Evolutionary conservation across 2,329 filamentous ascomycete genomes (phyloP).

Genomic region (Fusarium irregulare): DNA sequence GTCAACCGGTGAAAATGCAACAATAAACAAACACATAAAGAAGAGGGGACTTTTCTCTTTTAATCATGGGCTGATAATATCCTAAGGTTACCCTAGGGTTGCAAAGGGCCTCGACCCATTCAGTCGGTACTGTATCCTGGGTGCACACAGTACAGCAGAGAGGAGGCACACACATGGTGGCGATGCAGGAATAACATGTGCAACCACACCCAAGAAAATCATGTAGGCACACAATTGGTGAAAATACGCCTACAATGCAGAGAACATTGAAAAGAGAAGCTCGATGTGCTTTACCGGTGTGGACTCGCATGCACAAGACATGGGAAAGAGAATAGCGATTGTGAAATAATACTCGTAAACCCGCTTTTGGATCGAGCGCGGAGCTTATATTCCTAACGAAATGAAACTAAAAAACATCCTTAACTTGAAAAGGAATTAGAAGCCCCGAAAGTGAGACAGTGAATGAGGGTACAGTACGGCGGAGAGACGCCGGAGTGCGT

Average conservation of each 20-base stretch:
- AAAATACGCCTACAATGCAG: background rate
- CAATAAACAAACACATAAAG: background rate
- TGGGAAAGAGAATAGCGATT: background rate
- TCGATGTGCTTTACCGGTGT: conserved; percentile 19
- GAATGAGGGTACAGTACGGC: background rate
- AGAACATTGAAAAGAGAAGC: background rate
- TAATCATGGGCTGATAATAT: background rate
- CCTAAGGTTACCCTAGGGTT: background rate
- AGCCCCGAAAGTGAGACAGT: background rate
- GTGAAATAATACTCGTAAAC: no score
- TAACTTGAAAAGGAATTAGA: accelerated
- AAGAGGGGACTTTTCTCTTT: background rate
- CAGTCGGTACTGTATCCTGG: background rate
- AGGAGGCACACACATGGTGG: background rate
- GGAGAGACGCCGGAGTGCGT: conserved; percentile 1
- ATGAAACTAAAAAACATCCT: background rate
- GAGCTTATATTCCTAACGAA: conserved; percentile 24
- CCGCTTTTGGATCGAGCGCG: conserved; percentile 1
- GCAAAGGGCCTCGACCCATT: background rate
- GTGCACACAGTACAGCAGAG: background rate
- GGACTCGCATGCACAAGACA: conserved; percentile 9
- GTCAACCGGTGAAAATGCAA: conserved; percentile 8
- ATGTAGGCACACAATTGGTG: background rate
- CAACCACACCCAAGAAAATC: background rate
- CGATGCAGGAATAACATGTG: background rate